Conservation (phyloP, 169 alveolate species). For the Condylostoma magnum region DNA sequence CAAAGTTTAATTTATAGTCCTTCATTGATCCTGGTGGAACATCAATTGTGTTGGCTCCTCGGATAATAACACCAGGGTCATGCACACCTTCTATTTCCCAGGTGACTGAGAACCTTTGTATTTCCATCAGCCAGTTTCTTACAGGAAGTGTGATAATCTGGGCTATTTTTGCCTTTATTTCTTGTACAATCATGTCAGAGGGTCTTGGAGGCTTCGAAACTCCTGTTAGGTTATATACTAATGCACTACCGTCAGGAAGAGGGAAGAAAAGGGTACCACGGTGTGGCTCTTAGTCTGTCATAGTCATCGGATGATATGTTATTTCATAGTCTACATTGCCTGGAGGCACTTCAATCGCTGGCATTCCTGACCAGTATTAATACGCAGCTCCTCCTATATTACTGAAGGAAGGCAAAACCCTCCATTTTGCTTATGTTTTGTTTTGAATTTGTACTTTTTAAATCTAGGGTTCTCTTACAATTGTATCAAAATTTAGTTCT, state of each 20-base stretch:
- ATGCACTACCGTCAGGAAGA: slow-evolving; percentile 87
- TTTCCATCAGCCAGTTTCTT: slow-evolving; percentile 80
- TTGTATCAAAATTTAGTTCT: slow-evolving; percentile 78
- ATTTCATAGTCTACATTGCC: slow-evolving; percentile 77
- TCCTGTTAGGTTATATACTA: slow-evolving; percentile 79
- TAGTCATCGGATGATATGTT: slow-evolving; percentile 77
- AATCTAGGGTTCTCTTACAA: slow-evolving; percentile 70
- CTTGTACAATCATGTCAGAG: slow-evolving; percentile 49
- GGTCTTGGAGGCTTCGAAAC: slow-evolving; percentile 75
- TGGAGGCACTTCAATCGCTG: slow-evolving; percentile 73
- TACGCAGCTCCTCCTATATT: slow-evolving; percentile 55
- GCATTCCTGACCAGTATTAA: slow-evolving; percentile 76
- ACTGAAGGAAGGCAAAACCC: slow-evolving; percentile 77
- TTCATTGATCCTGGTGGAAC: slow-evolving; percentile 77
- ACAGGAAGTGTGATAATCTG: slow-evolving; percentile 66
- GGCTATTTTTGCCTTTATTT: slow-evolving; percentile 72
- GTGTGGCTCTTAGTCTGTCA: slow-evolving; percentile 78
- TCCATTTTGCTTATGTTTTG: slow-evolving; percentile 79
- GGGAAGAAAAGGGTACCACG: slow-evolving; percentile 88
- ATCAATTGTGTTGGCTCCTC: slow-evolving; percentile 87
- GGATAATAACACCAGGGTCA: slow-evolving; percentile 75
- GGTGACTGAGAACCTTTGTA: slow-evolving; percentile 80
- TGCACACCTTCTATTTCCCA: slow-evolving; percentile 67
- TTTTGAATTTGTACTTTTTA: slow-evolving; percentile 76
- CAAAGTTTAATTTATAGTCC: slow-evolving; percentile 77